A percentile compares a stretch with the other conserved stretches of the same genome.
Evolutionary conservation across 257 asterid genomes (phyloP).

Genomic region (Handroanthus guayacan): DNA sequence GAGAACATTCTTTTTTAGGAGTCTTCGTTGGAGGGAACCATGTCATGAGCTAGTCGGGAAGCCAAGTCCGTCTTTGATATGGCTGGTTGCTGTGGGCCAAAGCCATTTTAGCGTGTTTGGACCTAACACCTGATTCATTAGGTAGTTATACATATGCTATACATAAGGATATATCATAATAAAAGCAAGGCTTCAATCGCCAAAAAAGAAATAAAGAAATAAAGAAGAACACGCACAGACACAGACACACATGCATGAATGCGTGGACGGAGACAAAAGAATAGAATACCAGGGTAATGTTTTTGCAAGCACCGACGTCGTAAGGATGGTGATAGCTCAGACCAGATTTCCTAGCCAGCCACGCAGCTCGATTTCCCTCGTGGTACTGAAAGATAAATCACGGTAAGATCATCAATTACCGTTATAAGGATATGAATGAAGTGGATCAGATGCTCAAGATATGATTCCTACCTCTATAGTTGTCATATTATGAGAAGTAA

Average conservation of each 20-base stretch:
- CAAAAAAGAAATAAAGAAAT: too few relatives aligned
- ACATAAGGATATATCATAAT: too few relatives aligned
- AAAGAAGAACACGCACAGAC: too few relatives aligned
- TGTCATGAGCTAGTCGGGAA: conserved; percentile 62
- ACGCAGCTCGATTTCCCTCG: conserved; percentile 80
- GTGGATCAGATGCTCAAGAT: conserved; percentile 6
- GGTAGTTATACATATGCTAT: background rate
- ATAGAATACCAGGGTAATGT: conserved; percentile 67
- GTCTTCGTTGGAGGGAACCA: background rate
- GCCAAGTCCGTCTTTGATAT: conserved; percentile 82
- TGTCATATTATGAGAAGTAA: conserved; percentile 77
- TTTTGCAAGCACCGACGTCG: conserved; percentile 76
- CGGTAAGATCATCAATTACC: conserved; percentile 34
- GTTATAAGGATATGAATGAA: background rate
- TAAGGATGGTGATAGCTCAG: conserved; percentile 75
- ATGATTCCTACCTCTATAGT: conserved; percentile 83
- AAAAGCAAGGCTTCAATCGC: too few relatives aligned
- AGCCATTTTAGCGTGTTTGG: conserved; percentile 84
- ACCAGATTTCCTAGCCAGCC: conserved; percentile 97
- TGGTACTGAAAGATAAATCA: conserved; percentile 57
- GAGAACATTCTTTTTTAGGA: background rate
- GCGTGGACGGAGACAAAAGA: conserved; percentile 33
- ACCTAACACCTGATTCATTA: conserved; percentile 70
- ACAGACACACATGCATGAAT: background rate
- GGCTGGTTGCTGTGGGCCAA: conserved; percentile 77